Percentiles rank a stretch among this genome's conserved stretches.
phyloP scores from a whole-genome alignment of 768 basidiomycete species.

The Tulasnella sp. region DNA sequence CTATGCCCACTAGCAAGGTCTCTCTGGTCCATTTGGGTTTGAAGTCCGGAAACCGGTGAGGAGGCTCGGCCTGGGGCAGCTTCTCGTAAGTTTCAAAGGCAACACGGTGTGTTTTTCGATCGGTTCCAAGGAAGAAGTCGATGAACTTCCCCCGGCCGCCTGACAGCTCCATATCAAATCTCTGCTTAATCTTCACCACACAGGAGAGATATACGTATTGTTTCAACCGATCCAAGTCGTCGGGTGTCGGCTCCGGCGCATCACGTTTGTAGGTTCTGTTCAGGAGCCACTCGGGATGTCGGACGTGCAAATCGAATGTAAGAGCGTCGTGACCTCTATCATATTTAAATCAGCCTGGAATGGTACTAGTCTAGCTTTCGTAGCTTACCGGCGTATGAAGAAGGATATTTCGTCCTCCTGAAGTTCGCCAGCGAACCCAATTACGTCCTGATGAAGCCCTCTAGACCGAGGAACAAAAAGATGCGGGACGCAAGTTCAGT shows the following conservation, averaged over 20 bases:
- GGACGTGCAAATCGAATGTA: background rate
- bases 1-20: background rate
- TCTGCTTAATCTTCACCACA: background rate
- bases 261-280: background rate
- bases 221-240: background rate
- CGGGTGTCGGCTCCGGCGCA: background rate
- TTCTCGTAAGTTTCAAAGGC: background rate
- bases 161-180: background rate
- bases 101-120: background rate
- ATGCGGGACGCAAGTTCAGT: background rate
- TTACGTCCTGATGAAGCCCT: background rate
- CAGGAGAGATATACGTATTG: background rate
- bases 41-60: background rate
- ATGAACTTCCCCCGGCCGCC: background rate
- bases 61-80: background rate
- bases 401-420: background rate
- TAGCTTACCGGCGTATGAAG: background rate
- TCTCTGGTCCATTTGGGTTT: background rate
- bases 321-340: background rate
- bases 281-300: background rate
- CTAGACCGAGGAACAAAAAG: too few relatives aligned
- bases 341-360: background rate
- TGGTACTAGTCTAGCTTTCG: background rate
- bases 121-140: background rate
- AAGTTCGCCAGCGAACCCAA: background rate